Base-by-base conservation (phyloP, 1,284 basidiomycete species). In the Kalmanozyma brasiliensis region DNA sequence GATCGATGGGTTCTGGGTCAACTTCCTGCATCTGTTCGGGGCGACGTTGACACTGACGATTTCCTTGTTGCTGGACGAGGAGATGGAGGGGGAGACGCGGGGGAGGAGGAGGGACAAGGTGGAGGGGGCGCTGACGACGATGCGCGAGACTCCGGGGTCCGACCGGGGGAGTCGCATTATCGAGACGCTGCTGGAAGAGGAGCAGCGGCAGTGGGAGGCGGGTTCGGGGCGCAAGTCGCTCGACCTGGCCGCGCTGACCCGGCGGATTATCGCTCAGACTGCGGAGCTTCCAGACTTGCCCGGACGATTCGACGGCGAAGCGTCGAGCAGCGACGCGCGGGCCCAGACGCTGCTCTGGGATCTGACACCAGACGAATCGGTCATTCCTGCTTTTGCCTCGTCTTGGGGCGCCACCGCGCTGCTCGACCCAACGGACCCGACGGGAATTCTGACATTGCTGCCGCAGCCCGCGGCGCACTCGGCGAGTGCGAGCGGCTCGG, bases 1-100 rank as follows among this genome's bases (percentile, higher is more conserved):
- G 29, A 71, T 77, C 49, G 74, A 76, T 20, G 57, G 61, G 3
- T 61, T 77, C 44, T 72, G 64, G 55, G 59, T 74, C 57, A 73
- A 76, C 47, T 71, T 66, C 20, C 30, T 56, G 32, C 72, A 74
- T 46, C 58, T 68, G 9, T 72, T 68, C 20, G 60, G 67, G 20
- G 77, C 73, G 9, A 68, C 71, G 7, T 44, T 77, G 26, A 69
- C 69, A n/a, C 48, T 74, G 35, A 53, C 52, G 19, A 57, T 76
- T 20, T 70, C 72, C 20, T 38, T 76, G 38, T 44, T 76, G 47
- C 53, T 76, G 22, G 63, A 59, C 49, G 51, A 59, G 17, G 52
- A 47, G 5, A 30, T 70, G 42, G 52, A 59, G 20, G 48, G 38
- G 1, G 52, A 65, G n/a, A 42, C 24, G 24, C 42, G 63, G 13